A percentile compares a stretch with the other conserved stretches of the same genome.
phyloP scores from a whole-genome alignment of 1,139 yeast species.

The Taphrina communis region DNA sequence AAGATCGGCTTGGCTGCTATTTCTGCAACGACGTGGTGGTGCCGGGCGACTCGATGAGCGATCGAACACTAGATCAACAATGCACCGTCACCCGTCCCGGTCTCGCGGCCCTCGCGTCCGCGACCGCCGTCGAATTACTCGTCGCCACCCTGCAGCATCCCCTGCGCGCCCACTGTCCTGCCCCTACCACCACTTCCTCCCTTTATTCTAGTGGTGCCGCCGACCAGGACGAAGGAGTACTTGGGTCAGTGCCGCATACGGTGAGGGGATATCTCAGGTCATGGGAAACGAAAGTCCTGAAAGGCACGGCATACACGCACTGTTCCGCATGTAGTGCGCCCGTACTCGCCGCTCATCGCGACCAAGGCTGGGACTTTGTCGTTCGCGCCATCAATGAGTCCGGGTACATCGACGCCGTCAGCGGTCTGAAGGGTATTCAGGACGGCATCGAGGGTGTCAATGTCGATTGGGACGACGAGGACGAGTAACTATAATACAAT shows the following conservation, averaged over 20 bases:
- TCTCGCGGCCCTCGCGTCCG: constrained; percentile 83
- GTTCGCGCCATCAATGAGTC: constrained; percentile 68
- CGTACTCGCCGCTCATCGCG: constrained; percentile 60
- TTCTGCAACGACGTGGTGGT: constrained; percentile 96
- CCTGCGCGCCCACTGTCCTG: constrained; percentile 56
- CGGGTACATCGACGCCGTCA: constrained; percentile 69
- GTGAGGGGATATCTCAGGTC: constrained; percentile 78
- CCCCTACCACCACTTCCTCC: background rate
- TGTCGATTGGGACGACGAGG: constrained; percentile 24
- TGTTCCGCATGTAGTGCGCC: constrained; percentile 84
- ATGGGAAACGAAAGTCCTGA: constrained; percentile 67
- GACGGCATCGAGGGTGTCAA: constrained; percentile 27
- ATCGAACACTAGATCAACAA: constrained; percentile 93
- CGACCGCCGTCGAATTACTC: constrained; percentile 82
- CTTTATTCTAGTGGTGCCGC: no score
- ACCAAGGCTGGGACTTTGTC: constrained; percentile 81
- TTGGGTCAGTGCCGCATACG: constrained; percentile 87
- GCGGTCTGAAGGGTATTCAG: constrained; percentile 78
- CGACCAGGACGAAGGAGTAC: constrained; percentile 45
- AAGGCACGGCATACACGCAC: constrained; percentile 71
- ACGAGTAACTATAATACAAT: background rate
- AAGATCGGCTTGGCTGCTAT: constrained; percentile 73
- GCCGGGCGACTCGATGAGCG: constrained; percentile 71
- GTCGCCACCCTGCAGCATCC: constrained; percentile 77
- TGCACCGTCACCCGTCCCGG: constrained; percentile 99